Evolutionary conservation across 306 rosid genomes (phyloP), one percentile per base, ranked within the genome.

Genomic region (Sophora flavescens): DNA sequence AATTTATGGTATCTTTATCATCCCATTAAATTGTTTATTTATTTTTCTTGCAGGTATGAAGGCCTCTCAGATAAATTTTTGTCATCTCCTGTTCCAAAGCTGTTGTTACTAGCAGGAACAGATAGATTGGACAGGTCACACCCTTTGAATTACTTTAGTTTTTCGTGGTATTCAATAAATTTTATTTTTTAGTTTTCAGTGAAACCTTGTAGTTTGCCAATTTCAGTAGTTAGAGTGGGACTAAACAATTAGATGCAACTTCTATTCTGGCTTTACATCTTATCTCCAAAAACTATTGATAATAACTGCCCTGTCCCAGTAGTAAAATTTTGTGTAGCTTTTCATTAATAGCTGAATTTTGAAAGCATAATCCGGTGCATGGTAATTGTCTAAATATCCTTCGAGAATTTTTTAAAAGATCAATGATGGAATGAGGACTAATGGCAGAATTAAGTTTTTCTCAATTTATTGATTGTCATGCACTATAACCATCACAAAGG

Each of bases 31-130:
- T 78, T 33, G 33, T 69, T 63, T 39, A 59, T 45, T 14, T 78
- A 22, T 48, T 72, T 70, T 39, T 77, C 28, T 54, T 52, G 50
- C 93, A 93, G 98, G 98, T 95, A 95, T 72, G 99, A 95, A 80
- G 99, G 99, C 62, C 99, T 95, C 78, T 95, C 99, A 42, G 99
- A 95, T 57, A 90, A 59, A 17, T 95, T 86, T 87, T 88, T 95
- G 80, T 88, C 92, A 38, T 78, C 77, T 82, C 93, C 97, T 4
- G 89, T 89, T 68, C 97, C 99, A 5, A 95, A 95, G 96, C 80
- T 95, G 74, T 68, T 95, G 89, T 89, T 95, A 75, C 84, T 95
- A 80, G 97, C 99, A 13, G 99, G 99, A 70, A 86, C 99, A 68
- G 99, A 95, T 81, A 88, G 99, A 89, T 84, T 95, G 78, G 99